phyloP scores from a whole-genome alignment of 208 protist genomes.

The Acanthamoeba healyi region DNA sequence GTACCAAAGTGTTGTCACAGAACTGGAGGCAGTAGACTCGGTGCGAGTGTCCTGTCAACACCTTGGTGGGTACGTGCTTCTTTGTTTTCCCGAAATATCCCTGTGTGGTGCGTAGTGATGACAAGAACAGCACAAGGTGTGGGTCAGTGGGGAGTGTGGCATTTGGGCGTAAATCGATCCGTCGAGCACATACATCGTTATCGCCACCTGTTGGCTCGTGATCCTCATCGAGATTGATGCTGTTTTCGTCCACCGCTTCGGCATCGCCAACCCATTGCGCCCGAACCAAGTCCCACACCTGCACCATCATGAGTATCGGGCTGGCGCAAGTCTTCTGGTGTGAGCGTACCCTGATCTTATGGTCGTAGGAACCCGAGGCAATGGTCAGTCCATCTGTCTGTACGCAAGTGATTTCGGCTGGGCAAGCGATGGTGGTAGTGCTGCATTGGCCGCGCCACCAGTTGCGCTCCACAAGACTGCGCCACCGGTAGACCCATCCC shows the following conservation, averaged over 20 bases:
- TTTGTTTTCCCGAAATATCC: not conserved
- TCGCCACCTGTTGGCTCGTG: not conserved
- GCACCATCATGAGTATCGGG: not conserved
- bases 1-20: constrained; percentile 40
- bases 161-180: no score
- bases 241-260: constrained; percentile 3
- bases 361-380: constrained; percentile 61
- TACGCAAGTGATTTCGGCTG: constrained; percentile 48
- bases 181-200: constrained; percentile 1
- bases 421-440: constrained; percentile 33
- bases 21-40: constrained; percentile 62
- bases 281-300: not conserved
- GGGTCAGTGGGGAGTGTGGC: no score
- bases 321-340: not conserved
- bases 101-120: no score
- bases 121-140: not conserved
- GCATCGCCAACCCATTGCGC: constrained; percentile 49
- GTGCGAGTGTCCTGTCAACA: constrained; percentile 24
- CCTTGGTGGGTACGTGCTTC: constrained; percentile 42
- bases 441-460: constrained; percentile 49
- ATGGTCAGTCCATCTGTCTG: constrained; percentile 49
- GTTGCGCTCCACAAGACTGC: constrained; percentile 17
- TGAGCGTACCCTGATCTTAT: constrained; percentile 7
- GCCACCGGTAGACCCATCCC: constrained; percentile 45
- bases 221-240: not conserved